Conservation (phyloP, 2,329 filamentous ascomycete genomes). For the Neofusicoccum ribis region DNA sequence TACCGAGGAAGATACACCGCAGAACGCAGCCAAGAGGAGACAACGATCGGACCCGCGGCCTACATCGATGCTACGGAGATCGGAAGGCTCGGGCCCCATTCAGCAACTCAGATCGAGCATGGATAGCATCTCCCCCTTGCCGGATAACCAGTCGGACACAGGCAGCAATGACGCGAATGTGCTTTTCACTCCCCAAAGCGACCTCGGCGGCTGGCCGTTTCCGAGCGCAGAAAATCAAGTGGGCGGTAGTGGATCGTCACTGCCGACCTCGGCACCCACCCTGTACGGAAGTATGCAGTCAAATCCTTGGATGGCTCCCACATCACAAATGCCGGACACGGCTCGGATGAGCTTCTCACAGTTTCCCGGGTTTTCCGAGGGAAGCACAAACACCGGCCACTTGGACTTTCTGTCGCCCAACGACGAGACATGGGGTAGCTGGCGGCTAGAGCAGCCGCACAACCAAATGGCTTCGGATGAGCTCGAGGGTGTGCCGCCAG, state of each 20-base stretch:
- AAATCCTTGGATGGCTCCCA: constrained; percentile 1
- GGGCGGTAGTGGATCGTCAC: not conserved
- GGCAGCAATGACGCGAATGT: not conserved
- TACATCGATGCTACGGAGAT: not conserved
- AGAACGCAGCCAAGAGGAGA: not conserved
- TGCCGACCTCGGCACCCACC: not conserved
- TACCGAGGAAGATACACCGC: not conserved
- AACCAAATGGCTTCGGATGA: not conserved
- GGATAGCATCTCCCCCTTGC: not conserved
- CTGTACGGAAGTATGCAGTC: not conserved
- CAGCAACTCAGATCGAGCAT: not conserved
- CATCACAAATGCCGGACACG: constrained; percentile 8
- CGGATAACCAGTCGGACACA: not conserved
- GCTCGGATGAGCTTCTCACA: constrained; percentile 9
- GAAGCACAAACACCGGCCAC: not conserved
- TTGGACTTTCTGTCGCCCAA: not conserved
- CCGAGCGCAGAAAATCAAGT: not conserved
- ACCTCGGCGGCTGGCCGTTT: constrained; percentile 3
- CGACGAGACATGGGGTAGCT: not conserved
- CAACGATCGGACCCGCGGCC: constrained; percentile 7
- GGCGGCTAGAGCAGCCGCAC: constrained; percentile 9
- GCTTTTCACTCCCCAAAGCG: not conserved
- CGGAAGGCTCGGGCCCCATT: not conserved
- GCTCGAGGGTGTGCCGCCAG: not conserved
- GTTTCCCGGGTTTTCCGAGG: not conserved